Conservation (phyloP, 2,329 filamentous ascomycete species). For the Phyllosticta citribraziliensis region DNA sequence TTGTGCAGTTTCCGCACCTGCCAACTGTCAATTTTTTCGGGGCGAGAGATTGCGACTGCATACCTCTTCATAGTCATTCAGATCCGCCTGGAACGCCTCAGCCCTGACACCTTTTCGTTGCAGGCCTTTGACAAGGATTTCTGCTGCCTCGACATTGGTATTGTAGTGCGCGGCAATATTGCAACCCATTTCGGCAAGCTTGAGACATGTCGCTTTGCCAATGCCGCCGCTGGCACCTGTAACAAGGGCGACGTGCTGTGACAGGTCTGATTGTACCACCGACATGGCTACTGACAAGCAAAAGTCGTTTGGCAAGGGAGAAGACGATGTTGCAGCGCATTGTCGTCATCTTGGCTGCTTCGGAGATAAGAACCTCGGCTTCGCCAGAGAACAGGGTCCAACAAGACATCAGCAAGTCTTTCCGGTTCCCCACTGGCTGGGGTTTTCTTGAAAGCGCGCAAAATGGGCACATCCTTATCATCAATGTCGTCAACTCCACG, state of each 20-base stretch:
- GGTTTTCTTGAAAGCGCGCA: neutral
- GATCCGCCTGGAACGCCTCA: slow-evolving; percentile 27
- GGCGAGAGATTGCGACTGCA: neutral
- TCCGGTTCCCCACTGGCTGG: neutral
- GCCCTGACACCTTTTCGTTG: slow-evolving; percentile 21
- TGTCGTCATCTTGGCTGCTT: neutral
- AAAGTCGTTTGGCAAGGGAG: neutral
- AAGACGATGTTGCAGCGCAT: neutral
- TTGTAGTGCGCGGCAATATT: slow-evolving; percentile 37
- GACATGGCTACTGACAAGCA: slow-evolving; percentile 3
- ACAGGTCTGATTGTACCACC: slow-evolving; percentile 11
- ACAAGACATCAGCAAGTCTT: neutral
- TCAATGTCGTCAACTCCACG: neutral
- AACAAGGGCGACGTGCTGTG: slow-evolving; percentile 26
- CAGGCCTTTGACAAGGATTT: slow-evolving; percentile 22
- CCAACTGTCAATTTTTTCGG: neutral
- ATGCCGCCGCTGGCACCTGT: slow-evolving; percentile 38
- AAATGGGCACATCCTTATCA: neutral
- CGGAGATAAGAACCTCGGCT: neutral
- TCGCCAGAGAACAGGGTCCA: neutral
- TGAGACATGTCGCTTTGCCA: slow-evolving; percentile 31
- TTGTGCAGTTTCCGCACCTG: slow-evolving; percentile 25
- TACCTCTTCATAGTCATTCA: slow-evolving; percentile 29
- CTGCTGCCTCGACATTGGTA: slow-evolving; percentile 20
- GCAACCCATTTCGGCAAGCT: slow-evolving; percentile 32